Percentiles rank a stretch among this genome's conserved stretches.
Conservation (phyloP, 2,329 filamentous ascomycete species). For the Pyricularia sp. region DNA sequence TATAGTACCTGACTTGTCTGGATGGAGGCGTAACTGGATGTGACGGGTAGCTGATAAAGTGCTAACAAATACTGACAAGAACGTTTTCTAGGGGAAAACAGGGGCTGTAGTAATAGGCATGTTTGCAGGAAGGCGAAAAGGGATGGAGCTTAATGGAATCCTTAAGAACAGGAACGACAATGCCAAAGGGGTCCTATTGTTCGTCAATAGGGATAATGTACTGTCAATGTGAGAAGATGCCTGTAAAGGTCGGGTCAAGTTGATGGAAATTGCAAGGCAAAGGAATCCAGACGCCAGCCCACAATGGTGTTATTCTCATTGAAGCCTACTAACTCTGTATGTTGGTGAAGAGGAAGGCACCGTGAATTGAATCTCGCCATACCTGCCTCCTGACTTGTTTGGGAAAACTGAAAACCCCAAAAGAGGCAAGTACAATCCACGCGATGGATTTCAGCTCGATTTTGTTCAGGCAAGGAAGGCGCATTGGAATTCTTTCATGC, state of each 20-base stretch:
- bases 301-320: background rate
- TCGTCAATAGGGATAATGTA: background rate
- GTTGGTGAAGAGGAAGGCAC: background rate
- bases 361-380: background rate
- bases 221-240: background rate
- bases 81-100: background rate
- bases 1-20: background rate
- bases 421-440: background rate
- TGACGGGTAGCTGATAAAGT: background rate
- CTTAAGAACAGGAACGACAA: background rate
- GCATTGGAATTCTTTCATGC: no score
- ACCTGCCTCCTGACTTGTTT: background rate
- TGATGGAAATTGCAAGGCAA: background rate
- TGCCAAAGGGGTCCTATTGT: background rate
- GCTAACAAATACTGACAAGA: background rate
- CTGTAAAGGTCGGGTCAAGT: background rate
- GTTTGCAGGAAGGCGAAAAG: background rate
- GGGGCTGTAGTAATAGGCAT: background rate
- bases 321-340: background rate
- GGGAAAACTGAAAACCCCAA: background rate
- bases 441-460: background rate
- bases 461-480: background rate
- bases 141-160: background rate
- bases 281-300: background rate
- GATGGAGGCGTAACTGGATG: background rate